Conservation (phyloP, 78 protist genomes). For the Pelomyxa schiedti region DNA sequence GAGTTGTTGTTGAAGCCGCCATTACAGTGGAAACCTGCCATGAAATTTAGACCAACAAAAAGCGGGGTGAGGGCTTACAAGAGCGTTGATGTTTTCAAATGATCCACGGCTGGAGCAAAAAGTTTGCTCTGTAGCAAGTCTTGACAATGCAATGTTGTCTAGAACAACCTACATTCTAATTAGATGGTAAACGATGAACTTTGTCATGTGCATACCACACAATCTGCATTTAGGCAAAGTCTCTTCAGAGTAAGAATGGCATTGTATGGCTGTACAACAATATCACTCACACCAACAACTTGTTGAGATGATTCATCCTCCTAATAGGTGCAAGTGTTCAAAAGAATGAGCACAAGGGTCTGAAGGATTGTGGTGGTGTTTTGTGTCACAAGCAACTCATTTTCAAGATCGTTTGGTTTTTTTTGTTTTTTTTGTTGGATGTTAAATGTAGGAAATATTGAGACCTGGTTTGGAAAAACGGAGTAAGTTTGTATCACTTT, state of each 20-base stretch:
- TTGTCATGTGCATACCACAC: conserved; percentile 24
- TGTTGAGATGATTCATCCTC: no score
- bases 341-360: neutral
- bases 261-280: conserved; percentile 97
- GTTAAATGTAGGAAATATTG: neutral
- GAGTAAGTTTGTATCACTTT: conserved; percentile 95
- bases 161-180: conserved; percentile 66
- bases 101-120: no score
- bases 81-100: conserved; percentile 57
- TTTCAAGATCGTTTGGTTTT: no score
- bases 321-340: neutral
- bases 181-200: neutral
- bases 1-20: conserved; percentile 94
- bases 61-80: no score
- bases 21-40: conserved; percentile 83
- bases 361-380: no score
- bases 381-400: no score
- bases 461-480: conserved; percentile 84
- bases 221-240: conserved; percentile 83
- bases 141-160: conserved; percentile 94
- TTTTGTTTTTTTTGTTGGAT: neutral
- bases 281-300: no score
- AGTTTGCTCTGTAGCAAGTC: conserved; percentile 83
- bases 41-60: neutral
- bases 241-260: conserved; percentile 88